A percentile compares a stretch with the other conserved stretches of the same genome.
phyloP scores from a whole-genome alignment of 2,329 filamentous ascomycete species.

The Fusarium sublunatum region DNA sequence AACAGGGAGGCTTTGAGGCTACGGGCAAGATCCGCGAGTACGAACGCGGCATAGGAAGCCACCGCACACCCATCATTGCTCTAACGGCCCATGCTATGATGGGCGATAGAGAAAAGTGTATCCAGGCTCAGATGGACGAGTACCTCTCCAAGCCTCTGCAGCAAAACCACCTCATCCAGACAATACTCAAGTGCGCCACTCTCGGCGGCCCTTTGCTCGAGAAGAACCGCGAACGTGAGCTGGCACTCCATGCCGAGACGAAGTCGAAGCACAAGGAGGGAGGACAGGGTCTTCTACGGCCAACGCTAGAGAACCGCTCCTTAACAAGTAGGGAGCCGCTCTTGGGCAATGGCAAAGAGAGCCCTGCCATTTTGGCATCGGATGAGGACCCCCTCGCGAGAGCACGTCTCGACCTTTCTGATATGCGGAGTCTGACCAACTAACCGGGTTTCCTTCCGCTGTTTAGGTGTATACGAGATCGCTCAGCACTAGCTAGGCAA shows the following conservation, averaged over 20 bases:
- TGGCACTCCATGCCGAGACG: constrained; percentile 62
- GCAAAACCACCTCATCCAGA: constrained; percentile 97
- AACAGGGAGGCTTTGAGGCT: constrained; percentile 91
- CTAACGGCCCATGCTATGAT: constrained; percentile 98
- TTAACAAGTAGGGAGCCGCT: constrained; percentile 75
- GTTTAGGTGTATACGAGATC: constrained; percentile 48
- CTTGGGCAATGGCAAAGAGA: constrained; percentile 65
- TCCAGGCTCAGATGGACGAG: constrained; percentile 99
- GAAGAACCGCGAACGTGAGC: constrained; percentile 74
- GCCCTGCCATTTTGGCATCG: constrained; percentile 67
- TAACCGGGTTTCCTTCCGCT: constrained; percentile 41
- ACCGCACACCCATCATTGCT: constrained; percentile 93
- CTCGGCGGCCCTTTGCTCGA: constrained; percentile 86
- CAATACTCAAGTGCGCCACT: constrained; percentile 95
- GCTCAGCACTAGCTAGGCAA: constrained; percentile 38
- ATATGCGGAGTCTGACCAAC: constrained; percentile 54
- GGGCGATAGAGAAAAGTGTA: constrained; percentile 96
- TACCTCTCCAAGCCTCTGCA: constrained; percentile 97
- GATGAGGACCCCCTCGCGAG: constrained; percentile 61
- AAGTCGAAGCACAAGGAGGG: constrained; percentile 57
- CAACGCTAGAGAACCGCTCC: constrained; percentile 67
- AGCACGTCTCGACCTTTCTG: constrained; percentile 59
- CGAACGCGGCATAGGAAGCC: constrained; percentile 81
- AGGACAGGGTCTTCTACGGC: constrained; percentile 52
- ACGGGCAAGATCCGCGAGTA: constrained; percentile 97